Evolutionary conservation across 805 yeast species (phyloP).

Genomic region (Zygotorulaspora sp.): DNA sequence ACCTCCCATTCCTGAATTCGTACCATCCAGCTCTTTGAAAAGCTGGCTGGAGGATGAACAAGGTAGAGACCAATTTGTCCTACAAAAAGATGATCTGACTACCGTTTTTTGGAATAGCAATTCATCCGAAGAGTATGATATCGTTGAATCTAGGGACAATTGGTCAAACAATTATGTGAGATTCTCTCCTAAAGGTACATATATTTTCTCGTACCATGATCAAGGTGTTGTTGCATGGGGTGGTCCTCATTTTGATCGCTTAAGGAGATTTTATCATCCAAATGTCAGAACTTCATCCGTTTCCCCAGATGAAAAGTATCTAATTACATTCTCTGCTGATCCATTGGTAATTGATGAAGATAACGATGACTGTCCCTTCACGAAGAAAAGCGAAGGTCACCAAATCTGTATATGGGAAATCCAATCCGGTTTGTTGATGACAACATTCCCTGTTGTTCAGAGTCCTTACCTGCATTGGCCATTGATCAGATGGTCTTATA

Average conservation of each 20-base stretch:
- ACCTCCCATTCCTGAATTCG: conserved; percentile 69
- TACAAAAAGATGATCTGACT: conserved; percentile 75
- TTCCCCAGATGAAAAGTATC: conserved; percentile 84
- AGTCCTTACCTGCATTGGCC: conserved; percentile 87
- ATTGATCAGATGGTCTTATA: conserved; percentile 89
- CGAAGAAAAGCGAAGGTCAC: conserved; percentile 85
- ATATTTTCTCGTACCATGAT: conserved; percentile 79
- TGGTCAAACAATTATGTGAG: conserved; percentile 86
- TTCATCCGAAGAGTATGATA: conserved; percentile 67
- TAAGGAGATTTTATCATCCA: conserved; percentile 79
- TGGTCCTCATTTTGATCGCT: conserved; percentile 69
- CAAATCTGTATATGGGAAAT: conserved; percentile 92
- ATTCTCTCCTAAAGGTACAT: conserved; percentile 93
- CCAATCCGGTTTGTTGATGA: conserved; percentile 71
- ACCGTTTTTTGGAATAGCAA: conserved; percentile 84
- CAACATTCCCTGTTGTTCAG: conserved; percentile 83
- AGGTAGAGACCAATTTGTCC: conserved; percentile 85
- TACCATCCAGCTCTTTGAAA: conserved; percentile 73
- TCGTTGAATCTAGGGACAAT: conserved; percentile 69
- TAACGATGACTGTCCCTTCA: conserved; percentile 72
- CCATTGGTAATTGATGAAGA: conserved; percentile 66
- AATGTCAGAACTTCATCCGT: conserved; percentile 86
- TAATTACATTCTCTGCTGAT: conserved; percentile 85
- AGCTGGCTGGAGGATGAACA: conserved; percentile 87
- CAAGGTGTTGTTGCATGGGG: conserved; percentile 98